Evolutionary conservation across 2,329 filamentous ascomycete genomes (phyloP).

Genomic region (Chlorencoelia australis): DNA sequence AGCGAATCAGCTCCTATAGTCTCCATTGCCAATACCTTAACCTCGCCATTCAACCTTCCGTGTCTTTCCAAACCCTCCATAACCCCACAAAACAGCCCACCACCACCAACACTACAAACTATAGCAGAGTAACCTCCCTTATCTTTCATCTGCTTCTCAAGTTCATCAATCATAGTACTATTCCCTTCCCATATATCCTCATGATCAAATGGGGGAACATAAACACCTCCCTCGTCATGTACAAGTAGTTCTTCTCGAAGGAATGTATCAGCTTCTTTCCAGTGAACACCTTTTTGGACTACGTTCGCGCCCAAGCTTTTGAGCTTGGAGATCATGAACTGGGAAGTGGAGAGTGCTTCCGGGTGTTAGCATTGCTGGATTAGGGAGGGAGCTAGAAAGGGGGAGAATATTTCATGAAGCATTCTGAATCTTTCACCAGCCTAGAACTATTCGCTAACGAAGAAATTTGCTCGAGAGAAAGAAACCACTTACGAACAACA

Average conservation of each 20-base stretch:
- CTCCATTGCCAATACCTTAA: constrained; percentile 61
- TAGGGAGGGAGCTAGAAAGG: constrained; percentile 21
- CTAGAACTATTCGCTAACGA: too few relatives aligned
- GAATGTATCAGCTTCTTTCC: constrained; percentile 59
- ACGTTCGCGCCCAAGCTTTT: constrained; percentile 58
- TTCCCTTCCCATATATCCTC: constrained; percentile 58
- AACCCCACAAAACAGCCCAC: constrained; percentile 69
- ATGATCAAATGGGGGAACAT: constrained; percentile 63
- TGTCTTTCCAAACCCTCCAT: constrained; percentile 44
- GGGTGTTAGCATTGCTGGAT: constrained; percentile 63
- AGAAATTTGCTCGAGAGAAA: too few relatives aligned
- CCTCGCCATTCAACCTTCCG: constrained; percentile 7
- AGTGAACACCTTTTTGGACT: constrained; percentile 56
- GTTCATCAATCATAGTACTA: constrained; percentile 42
- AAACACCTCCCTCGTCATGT: constrained; percentile 41
- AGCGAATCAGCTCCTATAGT: constrained; percentile 66
- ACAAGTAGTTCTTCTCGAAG: constrained; percentile 48
- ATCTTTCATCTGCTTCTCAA: constrained; percentile 19
- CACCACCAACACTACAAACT: constrained; percentile 71
- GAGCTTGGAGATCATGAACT: constrained; percentile 63
- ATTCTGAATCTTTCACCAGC: too few relatives aligned
- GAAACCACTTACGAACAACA: too few relatives aligned
- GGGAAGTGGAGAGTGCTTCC: constrained; percentile 51
- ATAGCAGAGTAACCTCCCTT: constrained; percentile 50
- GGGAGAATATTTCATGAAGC: too few relatives aligned